Percentiles rank a stretch among this genome's conserved stretches.
These are phyloP conservation scores for Metschnikowia cubensis DNA, from an alignment of 805 yeast species.

Conservation along the genomic window DNA sequence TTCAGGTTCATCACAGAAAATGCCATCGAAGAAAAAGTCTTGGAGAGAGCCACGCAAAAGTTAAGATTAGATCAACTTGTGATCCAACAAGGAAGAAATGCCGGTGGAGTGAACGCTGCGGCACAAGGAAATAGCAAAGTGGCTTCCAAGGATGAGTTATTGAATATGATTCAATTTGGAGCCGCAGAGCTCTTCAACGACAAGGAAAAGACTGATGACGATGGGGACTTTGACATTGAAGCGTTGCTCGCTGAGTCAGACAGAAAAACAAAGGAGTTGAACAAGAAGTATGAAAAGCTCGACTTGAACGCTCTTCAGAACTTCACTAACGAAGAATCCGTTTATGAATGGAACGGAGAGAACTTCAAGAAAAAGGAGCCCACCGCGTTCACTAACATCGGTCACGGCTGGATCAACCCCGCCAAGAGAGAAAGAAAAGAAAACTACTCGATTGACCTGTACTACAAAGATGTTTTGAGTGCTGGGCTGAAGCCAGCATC, in stretches of 20 bases:
- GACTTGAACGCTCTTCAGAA: slow-evolving; percentile 77
- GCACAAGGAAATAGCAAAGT: slow-evolving; percentile 36
- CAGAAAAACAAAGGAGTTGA: slow-evolving; percentile 56
- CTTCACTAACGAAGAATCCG: slow-evolving; percentile 61
- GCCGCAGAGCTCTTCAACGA: slow-evolving; percentile 59
- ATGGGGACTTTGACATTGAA: slow-evolving; percentile 56
- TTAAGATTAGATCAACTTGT: slow-evolving; percentile 76
- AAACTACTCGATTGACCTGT: slow-evolving; percentile 83
- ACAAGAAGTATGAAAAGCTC: slow-evolving; percentile 58
- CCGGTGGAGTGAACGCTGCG: slow-evolving; percentile 24
- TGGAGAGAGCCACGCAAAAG: slow-evolving; percentile 79
- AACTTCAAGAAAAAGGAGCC: slow-evolving; percentile 61
- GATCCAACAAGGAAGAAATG: slow-evolving; percentile 67
- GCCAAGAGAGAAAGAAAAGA: slow-evolving; percentile 80
- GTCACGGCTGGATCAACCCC: slow-evolving; percentile 76
- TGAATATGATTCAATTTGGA: slow-evolving; percentile 81
- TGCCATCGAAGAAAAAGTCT: slow-evolving; percentile 78
- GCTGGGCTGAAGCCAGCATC: slow-evolving; percentile 48
- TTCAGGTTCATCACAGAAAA: slow-evolving; percentile 75
- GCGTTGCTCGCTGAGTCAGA: slow-evolving; percentile 57
- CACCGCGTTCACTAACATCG: slow-evolving; percentile 45
- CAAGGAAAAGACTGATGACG: slow-evolving; percentile 32
- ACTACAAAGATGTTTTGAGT: slow-evolving; percentile 75
- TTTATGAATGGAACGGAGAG: slow-evolving; percentile 86
- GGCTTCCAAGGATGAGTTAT: slow-evolving; percentile 63